Percentiles rank a stretch among this genome's conserved stretches.
Evolutionary conservation across 179 eudicot species (phyloP).

Genomic region (Silene noctiflora): DNA sequence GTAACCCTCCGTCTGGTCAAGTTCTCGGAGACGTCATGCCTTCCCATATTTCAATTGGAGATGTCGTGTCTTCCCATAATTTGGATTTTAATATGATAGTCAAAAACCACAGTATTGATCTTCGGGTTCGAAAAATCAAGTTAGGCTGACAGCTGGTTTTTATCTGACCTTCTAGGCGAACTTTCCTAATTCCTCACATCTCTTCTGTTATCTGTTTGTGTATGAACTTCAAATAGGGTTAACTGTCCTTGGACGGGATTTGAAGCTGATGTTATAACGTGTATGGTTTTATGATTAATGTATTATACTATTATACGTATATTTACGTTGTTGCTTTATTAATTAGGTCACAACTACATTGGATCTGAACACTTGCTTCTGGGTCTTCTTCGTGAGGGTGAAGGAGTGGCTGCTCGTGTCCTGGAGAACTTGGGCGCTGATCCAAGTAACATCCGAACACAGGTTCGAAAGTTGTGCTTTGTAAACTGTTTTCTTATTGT

Average conservation of each 20-base stretch:
- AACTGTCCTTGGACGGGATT: not conserved
- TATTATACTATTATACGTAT: constrained; percentile 12
- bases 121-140: not conserved
- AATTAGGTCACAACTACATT: constrained; percentile 82
- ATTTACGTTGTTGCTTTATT: constrained; percentile 5
- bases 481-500: not conserved
- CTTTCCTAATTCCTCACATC: not conserved
- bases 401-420: constrained; percentile 96
- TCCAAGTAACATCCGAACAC: constrained; percentile 77
- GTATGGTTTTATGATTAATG: not conserved
- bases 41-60: not conserved
- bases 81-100: constrained; percentile 5
- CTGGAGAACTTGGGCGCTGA: constrained; percentile 91
- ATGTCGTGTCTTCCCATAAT: not conserved
- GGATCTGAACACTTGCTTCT: constrained; percentile 92
- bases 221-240: not conserved
- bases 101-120: not conserved
- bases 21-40: not conserved
- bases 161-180: not conserved
- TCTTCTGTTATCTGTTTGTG: not conserved
- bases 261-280: not conserved
- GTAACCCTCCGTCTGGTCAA: no score
- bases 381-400: constrained; percentile 94
- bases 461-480: constrained; percentile 35
- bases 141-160: not conserved